phyloP scores from a whole-genome alignment of 1,139 yeast genomes.

The Pichia sp. region DNA sequence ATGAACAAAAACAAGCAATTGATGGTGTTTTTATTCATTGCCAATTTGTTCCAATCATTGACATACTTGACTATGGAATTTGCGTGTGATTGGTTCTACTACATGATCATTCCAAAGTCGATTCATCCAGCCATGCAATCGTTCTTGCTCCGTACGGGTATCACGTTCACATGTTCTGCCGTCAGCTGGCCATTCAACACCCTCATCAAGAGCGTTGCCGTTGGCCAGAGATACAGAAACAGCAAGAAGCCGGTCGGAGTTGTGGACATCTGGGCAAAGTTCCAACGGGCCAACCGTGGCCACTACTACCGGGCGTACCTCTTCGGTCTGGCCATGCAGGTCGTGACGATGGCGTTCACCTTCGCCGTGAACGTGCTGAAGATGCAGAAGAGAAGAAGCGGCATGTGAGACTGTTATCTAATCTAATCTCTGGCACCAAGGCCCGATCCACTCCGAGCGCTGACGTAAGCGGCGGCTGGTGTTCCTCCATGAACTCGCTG shows the following conservation, averaged over 20 bases:
- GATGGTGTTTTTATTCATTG: background rate
- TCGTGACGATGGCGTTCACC: too few species aligned
- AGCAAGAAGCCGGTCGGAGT: background rate
- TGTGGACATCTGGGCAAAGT: background rate
- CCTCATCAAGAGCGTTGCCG: background rate
- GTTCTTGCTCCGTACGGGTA: background rate
- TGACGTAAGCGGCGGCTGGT: background rate
- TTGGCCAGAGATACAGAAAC: background rate
- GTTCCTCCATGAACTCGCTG: background rate
- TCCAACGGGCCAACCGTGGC: too few species aligned
- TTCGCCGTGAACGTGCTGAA: too few species aligned
- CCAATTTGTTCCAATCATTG: background rate
- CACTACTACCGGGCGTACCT: too few species aligned
- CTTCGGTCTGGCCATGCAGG: too few species aligned
- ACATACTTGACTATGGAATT: background rate
- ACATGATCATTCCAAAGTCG: background rate
- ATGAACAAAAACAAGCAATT: background rate
- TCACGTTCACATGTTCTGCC: background rate
- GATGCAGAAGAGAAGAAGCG: too few species aligned
- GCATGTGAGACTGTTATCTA: too few species aligned
- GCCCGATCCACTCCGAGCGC: background rate
- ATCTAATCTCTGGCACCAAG: too few species aligned
- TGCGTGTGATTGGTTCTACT: background rate
- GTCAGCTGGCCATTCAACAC: background rate
- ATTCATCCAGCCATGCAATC: background rate